A percentile compares a stretch with the other conserved stretches of the same genome.
Conservation (phyloP, 139 green algal genomes). For the Chlamydomonas urium region DNA sequence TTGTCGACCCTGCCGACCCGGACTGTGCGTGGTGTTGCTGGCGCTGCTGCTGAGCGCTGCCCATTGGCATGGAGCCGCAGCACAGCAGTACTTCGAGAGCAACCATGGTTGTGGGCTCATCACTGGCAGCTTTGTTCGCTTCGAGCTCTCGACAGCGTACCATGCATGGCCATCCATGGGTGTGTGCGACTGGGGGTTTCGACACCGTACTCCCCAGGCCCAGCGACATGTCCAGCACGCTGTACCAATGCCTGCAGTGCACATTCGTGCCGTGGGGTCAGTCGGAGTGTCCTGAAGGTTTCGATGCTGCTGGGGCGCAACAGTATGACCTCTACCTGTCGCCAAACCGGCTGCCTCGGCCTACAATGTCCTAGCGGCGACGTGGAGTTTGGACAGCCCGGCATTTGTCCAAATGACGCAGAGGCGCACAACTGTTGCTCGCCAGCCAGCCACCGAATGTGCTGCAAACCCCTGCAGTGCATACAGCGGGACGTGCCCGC, state of each 20-base stretch:
- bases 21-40: too few relatives aligned
- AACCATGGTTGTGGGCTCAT: background rate
- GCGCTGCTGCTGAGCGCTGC: too few relatives aligned
- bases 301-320: background rate
- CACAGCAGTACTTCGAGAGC: background rate
- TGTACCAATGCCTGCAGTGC: slow-evolving; percentile 3
- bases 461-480: background rate
- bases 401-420: background rate
- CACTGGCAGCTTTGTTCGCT: background rate
- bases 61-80: too few relatives aligned
- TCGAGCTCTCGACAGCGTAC: background rate
- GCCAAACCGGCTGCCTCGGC: background rate
- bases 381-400: background rate
- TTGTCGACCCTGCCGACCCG: too few relatives aligned
- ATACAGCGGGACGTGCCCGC: background rate
- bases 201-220: background rate
- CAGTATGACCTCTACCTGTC: background rate
- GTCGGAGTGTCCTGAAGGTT: background rate
- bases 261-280: background rate
- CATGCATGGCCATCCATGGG: background rate
- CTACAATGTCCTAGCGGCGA: background rate
- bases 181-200: background rate
- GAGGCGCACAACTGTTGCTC: background rate
- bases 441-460: background rate
- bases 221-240: background rate